phyloP scores from a whole-genome alignment of 2,329 filamentous ascomycete species.

The Exophiala aquamarina region DNA sequence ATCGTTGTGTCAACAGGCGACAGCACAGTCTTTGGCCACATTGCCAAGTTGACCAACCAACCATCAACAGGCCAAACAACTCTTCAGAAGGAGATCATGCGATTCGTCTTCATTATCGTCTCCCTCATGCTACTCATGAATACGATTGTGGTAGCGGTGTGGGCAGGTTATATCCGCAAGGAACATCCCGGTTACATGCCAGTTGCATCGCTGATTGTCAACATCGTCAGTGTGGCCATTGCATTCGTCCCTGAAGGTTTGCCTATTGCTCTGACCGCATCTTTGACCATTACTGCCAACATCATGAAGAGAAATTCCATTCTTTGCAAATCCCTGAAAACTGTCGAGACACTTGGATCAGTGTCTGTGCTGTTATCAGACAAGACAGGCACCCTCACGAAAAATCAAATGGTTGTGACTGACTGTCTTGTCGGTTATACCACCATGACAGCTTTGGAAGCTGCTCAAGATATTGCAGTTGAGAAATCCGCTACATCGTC shows the following conservation, averaged over 20 bases:
- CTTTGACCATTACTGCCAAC: slow-evolving; percentile 73
- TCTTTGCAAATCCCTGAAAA: slow-evolving; percentile 77
- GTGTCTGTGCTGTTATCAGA: slow-evolving; percentile 75
- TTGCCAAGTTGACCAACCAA: slow-evolving; percentile 69
- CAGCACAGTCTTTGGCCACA: slow-evolving; percentile 71
- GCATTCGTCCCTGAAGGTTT: slow-evolving; percentile 76
- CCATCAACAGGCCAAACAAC: slow-evolving; percentile 68
- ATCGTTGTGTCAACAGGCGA: slow-evolving; percentile 71
- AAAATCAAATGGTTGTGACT: slow-evolving; percentile 71
- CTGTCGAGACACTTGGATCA: slow-evolving; percentile 71
- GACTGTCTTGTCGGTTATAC: slow-evolving; percentile 62
- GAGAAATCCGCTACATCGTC: slow-evolving; percentile 26
- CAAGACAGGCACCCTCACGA: slow-evolving; percentile 64
- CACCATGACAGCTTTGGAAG: slow-evolving; percentile 53
- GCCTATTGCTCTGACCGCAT: slow-evolving; percentile 68
- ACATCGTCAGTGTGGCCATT: slow-evolving; percentile 70
- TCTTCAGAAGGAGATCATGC: slow-evolving; percentile 69
- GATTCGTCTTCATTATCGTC: slow-evolving; percentile 71
- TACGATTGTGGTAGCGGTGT: slow-evolving; percentile 63
- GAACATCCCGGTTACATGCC: slow-evolving; percentile 69
- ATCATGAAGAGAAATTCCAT: slow-evolving; percentile 76
- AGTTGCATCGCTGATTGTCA: slow-evolving; percentile 70
- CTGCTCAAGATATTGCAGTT: slow-evolving; percentile 44
- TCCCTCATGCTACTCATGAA: slow-evolving; percentile 54
- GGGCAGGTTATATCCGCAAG: slow-evolving; percentile 69